Conservation (phyloP, 192 early-diverging fungal species). For the Lobosporangium transversale region DNA sequence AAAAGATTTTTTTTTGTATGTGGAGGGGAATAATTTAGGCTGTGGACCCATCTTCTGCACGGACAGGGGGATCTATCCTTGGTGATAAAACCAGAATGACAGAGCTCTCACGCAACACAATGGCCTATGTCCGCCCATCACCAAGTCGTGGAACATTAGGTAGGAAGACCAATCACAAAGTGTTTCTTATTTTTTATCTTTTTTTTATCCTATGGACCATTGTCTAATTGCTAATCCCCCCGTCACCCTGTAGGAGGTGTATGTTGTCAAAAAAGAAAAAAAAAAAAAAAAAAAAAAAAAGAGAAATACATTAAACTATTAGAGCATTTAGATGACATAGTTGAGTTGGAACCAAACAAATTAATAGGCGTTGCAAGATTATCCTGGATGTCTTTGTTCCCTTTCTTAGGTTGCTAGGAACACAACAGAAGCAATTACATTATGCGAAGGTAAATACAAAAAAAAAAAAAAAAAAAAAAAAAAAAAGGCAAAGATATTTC, state of each 20-base stretch:
- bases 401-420: constrained; percentile 83
- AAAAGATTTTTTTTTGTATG: constrained; percentile 1
- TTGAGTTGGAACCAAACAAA: too few species aligned
- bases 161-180: background rate
- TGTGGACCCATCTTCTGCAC: constrained; percentile 82
- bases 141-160: constrained; percentile 80
- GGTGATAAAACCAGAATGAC: constrained; percentile 91
- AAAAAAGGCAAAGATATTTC: too few species aligned
- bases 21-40: too few species aligned
- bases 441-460: constrained; percentile 79
- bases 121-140: constrained; percentile 83
- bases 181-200: background rate
- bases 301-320: too few species aligned
- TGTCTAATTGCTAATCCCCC: background rate
- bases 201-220: background rate
- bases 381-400: too few species aligned
- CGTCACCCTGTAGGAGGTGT: constrained; percentile 13
- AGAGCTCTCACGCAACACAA: constrained; percentile 65
- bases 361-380: too few species aligned
- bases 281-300: background rate
- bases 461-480: too few species aligned
- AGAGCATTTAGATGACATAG: too few species aligned
- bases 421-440: constrained; percentile 82
- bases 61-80: constrained; percentile 85
- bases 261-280: too few species aligned